Percentiles rank a stretch among this genome's conserved stretches.
These are phyloP conservation scores for Nannizziopsis barbatae DNA, from an alignment of 2,329 filamentous ascomycete species.

Conservation along the genomic window DNA sequence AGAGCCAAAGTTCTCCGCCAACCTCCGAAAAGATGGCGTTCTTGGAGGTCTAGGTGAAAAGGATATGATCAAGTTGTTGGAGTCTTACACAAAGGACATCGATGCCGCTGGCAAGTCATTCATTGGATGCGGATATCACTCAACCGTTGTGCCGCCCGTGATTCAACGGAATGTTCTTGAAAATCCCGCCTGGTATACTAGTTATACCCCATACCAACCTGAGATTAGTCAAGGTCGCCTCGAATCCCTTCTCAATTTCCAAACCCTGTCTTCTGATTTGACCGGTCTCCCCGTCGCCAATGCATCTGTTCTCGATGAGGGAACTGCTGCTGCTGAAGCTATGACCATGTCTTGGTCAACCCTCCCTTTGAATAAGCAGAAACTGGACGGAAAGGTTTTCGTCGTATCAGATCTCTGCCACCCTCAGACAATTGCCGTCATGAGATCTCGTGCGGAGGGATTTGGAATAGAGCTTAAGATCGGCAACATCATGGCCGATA, in stretches of 20 bases:
- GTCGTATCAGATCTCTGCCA: constrained; percentile 75
- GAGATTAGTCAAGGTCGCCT: constrained; percentile 93
- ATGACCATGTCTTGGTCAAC: constrained; percentile 85
- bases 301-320: constrained; percentile 81
- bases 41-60: constrained; percentile 39
- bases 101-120: constrained; percentile 52
- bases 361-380: constrained; percentile 59
- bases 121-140: constrained; percentile 81
- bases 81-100: constrained; percentile 44
- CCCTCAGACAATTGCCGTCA: constrained; percentile 73
- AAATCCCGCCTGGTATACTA: constrained; percentile 94
- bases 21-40: constrained; percentile 30
- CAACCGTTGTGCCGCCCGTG: constrained; percentile 73
- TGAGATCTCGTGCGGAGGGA: constrained; percentile 76
- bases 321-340: constrained; percentile 84
- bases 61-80: constrained; percentile 33
- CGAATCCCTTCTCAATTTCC: constrained; percentile 88
- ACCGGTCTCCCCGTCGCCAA: constrained; percentile 82
- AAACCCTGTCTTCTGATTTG: constrained; percentile 81
- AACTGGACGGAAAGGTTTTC: constrained; percentile 65
- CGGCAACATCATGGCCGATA: constrained; percentile 57
- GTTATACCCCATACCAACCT: constrained; percentile 93
- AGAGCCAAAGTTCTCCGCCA: constrained; percentile 33
- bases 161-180: constrained; percentile 89
- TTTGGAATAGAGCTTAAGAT: constrained; percentile 73